Evolutionary conservation across 345 rosid species (phyloP).

Genomic region (Streptanthus diversifolius): DNA sequence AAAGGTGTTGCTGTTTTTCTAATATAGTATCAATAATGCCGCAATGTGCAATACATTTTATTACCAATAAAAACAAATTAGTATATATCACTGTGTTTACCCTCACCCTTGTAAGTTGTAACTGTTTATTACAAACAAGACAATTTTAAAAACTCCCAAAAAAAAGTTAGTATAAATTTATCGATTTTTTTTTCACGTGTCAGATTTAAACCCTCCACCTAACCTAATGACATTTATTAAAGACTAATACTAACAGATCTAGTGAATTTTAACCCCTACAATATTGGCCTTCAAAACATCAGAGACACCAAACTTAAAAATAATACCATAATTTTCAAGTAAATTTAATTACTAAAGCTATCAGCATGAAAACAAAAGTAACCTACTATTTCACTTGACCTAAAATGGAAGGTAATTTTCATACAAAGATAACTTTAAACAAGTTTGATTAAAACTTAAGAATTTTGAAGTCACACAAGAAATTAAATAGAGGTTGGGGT

Average conservation of each 20-base stretch:
- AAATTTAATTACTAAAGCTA: slow-evolving; percentile 2
- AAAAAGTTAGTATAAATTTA: not conserved
- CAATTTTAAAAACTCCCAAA: not conserved
- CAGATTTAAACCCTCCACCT: not conserved
- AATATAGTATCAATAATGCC: slow-evolving; percentile 23
- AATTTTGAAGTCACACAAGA: not conserved
- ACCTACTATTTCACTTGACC: slow-evolving; percentile 2
- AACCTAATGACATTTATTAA: not conserved
- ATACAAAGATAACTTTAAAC: not conserved
- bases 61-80: not conserved
- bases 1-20: slow-evolving; percentile 7
- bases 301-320: not conserved
- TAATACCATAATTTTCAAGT: not conserved
- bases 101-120: not conserved
- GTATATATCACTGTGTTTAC: not conserved
- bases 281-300: not conserved
- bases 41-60: slow-evolving; percentile 10
- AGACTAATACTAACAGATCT: not conserved
- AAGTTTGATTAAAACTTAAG: not conserved
- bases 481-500: slow-evolving; percentile 24
- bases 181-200: not conserved
- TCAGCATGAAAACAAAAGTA: not conserved
- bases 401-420: not conserved
- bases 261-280: not conserved
- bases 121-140: not conserved